Conservation (phyloP, 495 filamentous ascomycete genomes). For the Lasiosphaeria ovina region DNA sequence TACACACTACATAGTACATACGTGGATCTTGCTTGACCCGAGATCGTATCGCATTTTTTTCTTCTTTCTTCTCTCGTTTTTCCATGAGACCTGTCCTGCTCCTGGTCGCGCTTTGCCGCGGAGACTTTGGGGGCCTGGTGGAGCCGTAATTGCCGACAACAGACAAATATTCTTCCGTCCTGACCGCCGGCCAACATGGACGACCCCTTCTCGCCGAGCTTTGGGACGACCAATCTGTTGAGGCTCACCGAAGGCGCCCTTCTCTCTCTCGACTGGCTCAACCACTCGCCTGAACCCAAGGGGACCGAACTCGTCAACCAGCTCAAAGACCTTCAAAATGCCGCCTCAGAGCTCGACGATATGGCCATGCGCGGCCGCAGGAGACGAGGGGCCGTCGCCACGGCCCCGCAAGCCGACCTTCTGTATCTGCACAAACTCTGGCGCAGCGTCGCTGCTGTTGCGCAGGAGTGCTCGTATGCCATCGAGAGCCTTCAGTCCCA, state of each 20-base stretch:
- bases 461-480: background rate
- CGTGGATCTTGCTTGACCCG: too few species aligned
- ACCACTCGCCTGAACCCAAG: background rate
- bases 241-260: constrained; percentile 39
- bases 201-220: background rate
- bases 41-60: too few species aligned
- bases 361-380: background rate
- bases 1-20: too few species aligned
- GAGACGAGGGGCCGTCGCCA: background rate
- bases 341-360: background rate
- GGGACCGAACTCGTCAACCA: constrained; percentile 5
- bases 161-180: too few species aligned
- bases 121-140: too few species aligned
- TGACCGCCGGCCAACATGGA: background rate
- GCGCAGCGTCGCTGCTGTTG: background rate
- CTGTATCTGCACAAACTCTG: background rate
- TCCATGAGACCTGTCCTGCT: too few species aligned
- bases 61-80: too few species aligned
- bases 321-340: constrained; percentile 3
- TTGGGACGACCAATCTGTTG: constrained; percentile 11
- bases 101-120: too few species aligned
- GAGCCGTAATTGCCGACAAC: too few species aligned
- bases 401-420: background rate
- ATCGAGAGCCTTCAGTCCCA: background rate
- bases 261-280: background rate